Evolutionary conservation across 1,284 basidiomycete species (phyloP), one percentile per base, ranked within the genome.

Genomic region (Lentinula novae-zelandiae): DNA sequence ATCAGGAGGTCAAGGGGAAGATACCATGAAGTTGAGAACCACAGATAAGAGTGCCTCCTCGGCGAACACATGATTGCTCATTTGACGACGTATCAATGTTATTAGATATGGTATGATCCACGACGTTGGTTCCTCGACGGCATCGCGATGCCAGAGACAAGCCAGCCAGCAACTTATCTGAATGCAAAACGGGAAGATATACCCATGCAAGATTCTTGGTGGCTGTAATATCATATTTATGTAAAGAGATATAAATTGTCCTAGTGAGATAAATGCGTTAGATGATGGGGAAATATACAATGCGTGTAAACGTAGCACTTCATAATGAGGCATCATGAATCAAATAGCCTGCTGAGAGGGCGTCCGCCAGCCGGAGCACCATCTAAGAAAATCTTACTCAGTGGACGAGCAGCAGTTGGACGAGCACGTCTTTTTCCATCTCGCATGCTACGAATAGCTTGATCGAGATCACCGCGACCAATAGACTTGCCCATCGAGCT

Each of bases 361-460:
- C 80, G 69, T 36, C 77, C 76, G 39, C 80, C 83, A 66, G 51
- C 31, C 12, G 54, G 60, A 46, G 71, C 73, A 13, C 88, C 88
- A 67, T 94, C 92, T 50, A 92, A 67, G 68, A 95, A 94, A 38
- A 95, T 90, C 78, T 89, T 92, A 76, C 85, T 92, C 51, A 81
- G 67, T 4, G 78, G 76, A 48, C 82, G 76, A 10, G 40, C 2
- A 20, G 75, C 22, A 46, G 55, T 70, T 42, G 77, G 75, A 22
- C 86, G 77, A 56, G 77, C 75, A 66, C 86, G 77, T 60, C 85
- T 76, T 62, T 82, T 82, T 13, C 87, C 89, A 34, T 85, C 82
- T 39, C 87, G 85, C 76, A 95, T 84, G 62, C 87, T 93, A 39
- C 89, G 84, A 56, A 95, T 89, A 7, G 90, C 90, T 67, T 90